Evolutionary conservation across 2,329 filamentous ascomycete genomes (phyloP).

Genomic region (Diaporthe longicolla): DNA sequence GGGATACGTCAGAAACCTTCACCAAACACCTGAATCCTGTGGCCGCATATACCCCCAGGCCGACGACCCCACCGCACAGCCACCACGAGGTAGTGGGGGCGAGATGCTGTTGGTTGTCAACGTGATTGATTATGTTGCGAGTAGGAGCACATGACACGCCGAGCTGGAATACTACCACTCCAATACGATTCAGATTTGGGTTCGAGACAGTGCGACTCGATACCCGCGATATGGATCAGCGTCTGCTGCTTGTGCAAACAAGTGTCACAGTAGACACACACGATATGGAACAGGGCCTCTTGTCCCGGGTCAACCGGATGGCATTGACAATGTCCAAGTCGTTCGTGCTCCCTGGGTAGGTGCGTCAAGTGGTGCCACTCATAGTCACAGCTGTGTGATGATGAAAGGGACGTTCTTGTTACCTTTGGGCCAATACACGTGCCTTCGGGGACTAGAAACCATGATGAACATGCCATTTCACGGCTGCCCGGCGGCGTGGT

Average conservation of each 20-base stretch:
- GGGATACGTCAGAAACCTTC: slow-evolving; percentile 9
- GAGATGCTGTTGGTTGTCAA: slow-evolving; percentile 12
- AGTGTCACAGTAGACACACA: neutral
- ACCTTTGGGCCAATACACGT: neutral
- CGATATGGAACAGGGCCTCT: neutral
- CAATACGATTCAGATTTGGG: neutral
- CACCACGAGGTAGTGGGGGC: slow-evolving; percentile 18
- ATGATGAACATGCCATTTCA: neutral
- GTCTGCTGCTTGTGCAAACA: neutral
- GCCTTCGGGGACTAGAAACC: neutral
- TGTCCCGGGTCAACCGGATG: neutral
- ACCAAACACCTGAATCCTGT: neutral
- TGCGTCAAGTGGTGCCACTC: neutral
- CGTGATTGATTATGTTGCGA: neutral
- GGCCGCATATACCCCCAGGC: neutral
- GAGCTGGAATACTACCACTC: neutral
- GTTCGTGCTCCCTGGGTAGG: neutral
- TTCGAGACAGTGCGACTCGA: slow-evolving; percentile 5
- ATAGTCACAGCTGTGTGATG: neutral
- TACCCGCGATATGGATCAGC: neutral
- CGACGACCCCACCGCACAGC: slow-evolving; percentile 8
- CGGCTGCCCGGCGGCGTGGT: neutral
- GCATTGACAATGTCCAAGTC: neutral
- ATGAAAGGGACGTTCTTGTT: neutral
- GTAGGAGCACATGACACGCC: neutral